Evolutionary conservation across 441 rosid genomes (phyloP), one percentile per base, ranked within the genome.

Genomic region (Populus tomentosa): DNA sequence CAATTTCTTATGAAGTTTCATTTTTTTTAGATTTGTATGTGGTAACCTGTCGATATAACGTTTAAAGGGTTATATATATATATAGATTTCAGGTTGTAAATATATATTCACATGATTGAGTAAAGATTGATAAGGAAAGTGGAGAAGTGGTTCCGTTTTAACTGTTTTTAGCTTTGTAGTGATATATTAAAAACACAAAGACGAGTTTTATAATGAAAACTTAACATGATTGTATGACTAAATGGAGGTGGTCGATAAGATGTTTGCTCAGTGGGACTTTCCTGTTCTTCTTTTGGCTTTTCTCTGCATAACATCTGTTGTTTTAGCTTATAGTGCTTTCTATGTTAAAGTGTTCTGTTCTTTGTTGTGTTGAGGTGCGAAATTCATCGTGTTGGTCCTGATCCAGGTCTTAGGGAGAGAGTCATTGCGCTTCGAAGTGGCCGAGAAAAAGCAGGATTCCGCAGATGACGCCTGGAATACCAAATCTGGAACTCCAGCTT

Each of bases 361-460:
- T n/a, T 33, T 36, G 23, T 36, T 32, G 18, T 21, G 20, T 18
- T 21, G 50, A 53, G 73, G 18, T 21, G 9, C 65, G 28, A 65
- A 14, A 11, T 33, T n/a, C 72, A 7, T 66, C 5, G 63, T 74
- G 50, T 18, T 75, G 53, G 69, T 66, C 62, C 69, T 76, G 59
- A 71, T 77, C 76, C 77, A 89, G 98, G 90, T 75, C 61, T 1
- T 83, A 67, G 97, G 92, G 74, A 87, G 87, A 79, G 92, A 87
- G 75, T 82, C 93, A 20, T 24, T 85, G 77, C 86, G 80, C 70
- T 84, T 85, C 46, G 90, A 85, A 77, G 73, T 75, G 72, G 66
- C 76, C 32, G 85, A 69, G 61, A 84, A 78, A 78, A 86, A 80
- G 69, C 82, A 82, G 81, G 89, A 87, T 78, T 74, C 76, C 26